Evolutionary conservation across 140 eudicot species (phyloP).

Genomic region (Bidens hawaiensis): DNA sequence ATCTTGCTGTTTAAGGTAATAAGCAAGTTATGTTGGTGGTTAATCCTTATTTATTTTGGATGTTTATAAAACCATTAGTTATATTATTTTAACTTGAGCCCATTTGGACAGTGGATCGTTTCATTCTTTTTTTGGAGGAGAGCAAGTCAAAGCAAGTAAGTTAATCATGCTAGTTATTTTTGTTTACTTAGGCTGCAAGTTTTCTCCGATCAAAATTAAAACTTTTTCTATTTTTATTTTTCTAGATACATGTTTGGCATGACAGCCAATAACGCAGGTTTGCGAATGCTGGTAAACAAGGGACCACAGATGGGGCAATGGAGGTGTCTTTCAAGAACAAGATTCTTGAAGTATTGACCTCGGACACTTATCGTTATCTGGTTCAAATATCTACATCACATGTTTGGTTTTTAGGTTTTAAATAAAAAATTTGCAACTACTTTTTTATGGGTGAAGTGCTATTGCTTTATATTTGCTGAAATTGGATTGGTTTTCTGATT

Average conservation of each 20-base stretch:
- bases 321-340: slow-evolving; percentile 63
- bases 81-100: slow-evolving; percentile 6
- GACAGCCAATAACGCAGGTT: slow-evolving; percentile 55
- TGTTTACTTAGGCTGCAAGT: neutral
- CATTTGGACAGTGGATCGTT: slow-evolving; percentile 49
- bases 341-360: slow-evolving; percentile 33
- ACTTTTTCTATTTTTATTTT: neutral
- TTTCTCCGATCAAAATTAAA: neutral
- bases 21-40: neutral
- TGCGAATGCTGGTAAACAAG: slow-evolving; percentile 64
- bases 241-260: slow-evolving; percentile 70
- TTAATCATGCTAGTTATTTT: neutral
- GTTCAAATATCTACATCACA: slow-evolving; percentile 26
- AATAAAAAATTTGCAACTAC: slow-evolving; percentile 11
- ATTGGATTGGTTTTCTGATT: slow-evolving; percentile 27
- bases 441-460: slow-evolving; percentile 14
- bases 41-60: slow-evolving; percentile 8
- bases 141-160: slow-evolving; percentile 70
- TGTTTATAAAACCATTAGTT: neutral
- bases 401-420: slow-evolving; percentile 20
- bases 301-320: slow-evolving; percentile 64
- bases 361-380: slow-evolving; percentile 4
- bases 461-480: slow-evolving; percentile 32
- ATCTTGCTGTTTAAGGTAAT: slow-evolving; percentile 63
- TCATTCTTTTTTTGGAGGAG: slow-evolving; percentile 58